Base-by-base conservation (phyloP, 1,284 basidiomycete species). In the Cryptococcus wingfieldii region DNA sequence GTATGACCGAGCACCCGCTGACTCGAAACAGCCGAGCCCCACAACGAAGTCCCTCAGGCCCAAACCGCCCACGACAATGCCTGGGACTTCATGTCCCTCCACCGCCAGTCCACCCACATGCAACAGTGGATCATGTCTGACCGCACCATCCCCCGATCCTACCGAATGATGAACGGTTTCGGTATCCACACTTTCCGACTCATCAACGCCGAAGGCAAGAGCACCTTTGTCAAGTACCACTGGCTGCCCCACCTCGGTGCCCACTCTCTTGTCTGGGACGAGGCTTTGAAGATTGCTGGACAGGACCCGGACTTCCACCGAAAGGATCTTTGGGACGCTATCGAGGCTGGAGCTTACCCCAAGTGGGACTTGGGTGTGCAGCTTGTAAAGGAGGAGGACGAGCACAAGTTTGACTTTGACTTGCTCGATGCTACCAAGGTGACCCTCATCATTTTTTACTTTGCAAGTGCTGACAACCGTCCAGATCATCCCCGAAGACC, bases 211-310 rank as follows among this genome's bases (percentile, higher is more conserved):
- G 70, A 81, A 16, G 84, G 84, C 50, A 81, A 89, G 66, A 81
- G 84, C 1, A 80, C 82, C 58, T 91, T 90, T 64, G 89, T 90
- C 74, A 92, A 92, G 74, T 92, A 90, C 75, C 88, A 91, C 72
- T 88, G 84, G 80, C 83, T 83, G 39, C 88, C 88, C 0, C 89
- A 78, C 70, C 82, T 90, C 18, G 89, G 90, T 39, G 71, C 70
- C 5, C 87, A 91, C 69, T 87, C 84, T 56, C 76, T 91, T n/a
- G 78, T 86, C 12, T 92, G 90, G 89, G 89, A 92, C 59, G 90
- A 92, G 66, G 87, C 87, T 0, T 78, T 91, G 56, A 91, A 91
- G 71, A 82, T 92, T 47, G 70, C 71, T n/a, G 89, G 89, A 2
- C 88, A 76, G 53, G 73, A 76, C 58, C 76, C 69, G 80, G 86